Evolutionary conservation across 208 protist genomes (phyloP).

Genomic region (Novymonas esmeraldas): DNA sequence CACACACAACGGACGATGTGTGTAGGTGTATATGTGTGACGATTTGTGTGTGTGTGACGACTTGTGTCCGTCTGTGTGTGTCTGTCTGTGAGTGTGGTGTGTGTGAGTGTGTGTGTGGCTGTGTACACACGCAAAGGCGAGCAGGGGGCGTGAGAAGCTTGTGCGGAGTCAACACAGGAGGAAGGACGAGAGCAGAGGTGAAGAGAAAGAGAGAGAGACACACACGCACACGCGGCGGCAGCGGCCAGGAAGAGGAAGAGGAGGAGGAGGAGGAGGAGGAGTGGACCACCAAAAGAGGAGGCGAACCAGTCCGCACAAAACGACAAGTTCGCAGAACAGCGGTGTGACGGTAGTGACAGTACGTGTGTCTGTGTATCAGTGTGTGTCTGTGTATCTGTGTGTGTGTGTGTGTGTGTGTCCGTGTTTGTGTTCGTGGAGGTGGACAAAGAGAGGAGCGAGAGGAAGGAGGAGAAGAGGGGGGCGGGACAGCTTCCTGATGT

Average conservation of each 20-base stretch:
- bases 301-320: neutral
- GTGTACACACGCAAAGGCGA: too few relatives aligned
- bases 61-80: too few relatives aligned
- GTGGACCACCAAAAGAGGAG: neutral
- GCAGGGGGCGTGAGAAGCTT: too few relatives aligned
- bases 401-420: neutral
- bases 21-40: neutral
- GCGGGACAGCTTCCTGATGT: neutral
- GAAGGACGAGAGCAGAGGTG: neutral
- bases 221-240: too few relatives aligned
- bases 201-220: neutral
- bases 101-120: too few relatives aligned
- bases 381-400: too few relatives aligned
- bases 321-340: neutral
- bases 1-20: neutral
- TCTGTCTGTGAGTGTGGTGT: too few relatives aligned
- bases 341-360: neutral
- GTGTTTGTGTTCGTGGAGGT: neutral
- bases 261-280: neutral
- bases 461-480: neutral
- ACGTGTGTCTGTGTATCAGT: too few relatives aligned
- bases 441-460: neutral
- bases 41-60: neutral
- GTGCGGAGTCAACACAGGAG: neutral
- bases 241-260: neutral